These are phyloP conservation scores for Podospora appendiculata DNA, from an alignment of 495 filamentous ascomycete genomes.

Conservation along the genomic window DNA sequence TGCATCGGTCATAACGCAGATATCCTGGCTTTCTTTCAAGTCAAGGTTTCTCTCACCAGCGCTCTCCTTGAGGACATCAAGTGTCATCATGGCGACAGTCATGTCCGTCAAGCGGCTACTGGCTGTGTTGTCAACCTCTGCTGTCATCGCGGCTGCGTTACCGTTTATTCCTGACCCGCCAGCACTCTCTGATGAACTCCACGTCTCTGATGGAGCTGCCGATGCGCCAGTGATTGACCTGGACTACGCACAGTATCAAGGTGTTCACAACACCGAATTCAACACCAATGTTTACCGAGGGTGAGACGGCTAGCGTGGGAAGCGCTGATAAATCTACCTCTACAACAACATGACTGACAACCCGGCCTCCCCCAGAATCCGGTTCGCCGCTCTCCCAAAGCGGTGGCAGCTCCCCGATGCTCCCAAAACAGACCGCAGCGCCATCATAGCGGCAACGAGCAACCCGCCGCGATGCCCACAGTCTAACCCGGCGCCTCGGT, in stretches of 20 bases:
- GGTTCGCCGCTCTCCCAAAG: conserved; percentile 28
- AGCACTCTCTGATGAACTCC: too few species aligned
- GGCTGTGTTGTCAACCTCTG: too few species aligned
- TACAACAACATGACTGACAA: not conserved
- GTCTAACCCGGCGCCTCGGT: conserved; percentile 15
- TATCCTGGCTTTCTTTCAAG: too few species aligned
- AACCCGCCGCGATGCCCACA: conserved; percentile 27
- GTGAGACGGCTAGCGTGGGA: conserved; percentile 2
- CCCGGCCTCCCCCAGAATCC: conserved; percentile 11
- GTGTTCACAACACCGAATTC: conserved; percentile 21
- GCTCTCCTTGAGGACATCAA: too few species aligned
- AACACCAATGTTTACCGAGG: conserved; percentile 24
- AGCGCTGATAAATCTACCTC: not conserved
- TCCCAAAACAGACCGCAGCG: conserved; percentile 7
- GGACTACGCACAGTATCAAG: conserved; percentile 27
- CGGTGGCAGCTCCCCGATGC: conserved; percentile 26
- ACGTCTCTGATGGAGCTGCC: not conserved
- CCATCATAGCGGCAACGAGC: conserved; percentile 15
- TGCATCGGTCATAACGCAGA: too few species aligned
- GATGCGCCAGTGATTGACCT: conserved; percentile 20
- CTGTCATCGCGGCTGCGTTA: too few species aligned
- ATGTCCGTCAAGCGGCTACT: too few species aligned
- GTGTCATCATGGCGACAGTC: too few species aligned
- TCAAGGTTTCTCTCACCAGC: too few species aligned
- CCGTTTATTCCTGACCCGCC: too few species aligned